Evolutionary conservation across 805 yeast species (phyloP).

Genomic region (Yamadazyma laniorum): DNA sequence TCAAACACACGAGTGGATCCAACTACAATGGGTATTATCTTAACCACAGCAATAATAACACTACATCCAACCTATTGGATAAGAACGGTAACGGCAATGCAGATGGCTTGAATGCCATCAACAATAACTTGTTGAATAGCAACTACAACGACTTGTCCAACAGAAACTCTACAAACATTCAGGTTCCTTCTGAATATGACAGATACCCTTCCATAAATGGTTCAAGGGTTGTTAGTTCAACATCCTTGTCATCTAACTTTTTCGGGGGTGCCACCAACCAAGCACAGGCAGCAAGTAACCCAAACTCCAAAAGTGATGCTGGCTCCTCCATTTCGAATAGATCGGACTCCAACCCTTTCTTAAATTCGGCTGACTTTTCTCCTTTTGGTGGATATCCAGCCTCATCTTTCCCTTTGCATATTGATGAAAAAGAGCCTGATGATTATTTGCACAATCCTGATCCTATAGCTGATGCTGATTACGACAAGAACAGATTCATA

Average conservation of each 20-base stretch:
- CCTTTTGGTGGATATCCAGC: conserved; percentile 99
- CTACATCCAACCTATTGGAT: conserved; percentile 36
- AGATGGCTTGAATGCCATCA: conserved; percentile 7
- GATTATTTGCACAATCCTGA: conserved; percentile 96
- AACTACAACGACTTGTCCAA: conserved; percentile 12
- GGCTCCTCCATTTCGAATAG: conserved; percentile 21
- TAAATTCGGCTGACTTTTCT: conserved; percentile 60
- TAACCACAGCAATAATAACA: conserved; percentile 31
- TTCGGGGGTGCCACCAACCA: conserved; percentile 6
- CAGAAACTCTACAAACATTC: conserved; percentile 18
- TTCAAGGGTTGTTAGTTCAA: conserved; percentile 56
- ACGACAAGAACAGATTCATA: conserved; percentile 66
- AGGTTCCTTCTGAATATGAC: conserved; percentile 59
- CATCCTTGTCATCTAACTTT: conserved; percentile 27
- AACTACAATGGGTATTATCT: conserved; percentile 42
- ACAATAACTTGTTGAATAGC: conserved; percentile 12
- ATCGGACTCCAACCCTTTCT: conserved; percentile 27
- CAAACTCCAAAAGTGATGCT: conserved; percentile 17
- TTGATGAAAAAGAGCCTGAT: conserved; percentile 93
- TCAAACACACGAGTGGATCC: conserved; percentile 6
- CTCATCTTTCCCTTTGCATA: conserved; percentile 79
- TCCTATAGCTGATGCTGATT: conserved; percentile 86
- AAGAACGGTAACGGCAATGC: conserved; percentile 18
- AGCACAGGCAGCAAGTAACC: conserved; percentile 9
- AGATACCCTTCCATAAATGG: conserved; percentile 65